Evolutionary conservation across 1,139 yeast species (phyloP).

Genomic region (Pichia norvegensis): DNA sequence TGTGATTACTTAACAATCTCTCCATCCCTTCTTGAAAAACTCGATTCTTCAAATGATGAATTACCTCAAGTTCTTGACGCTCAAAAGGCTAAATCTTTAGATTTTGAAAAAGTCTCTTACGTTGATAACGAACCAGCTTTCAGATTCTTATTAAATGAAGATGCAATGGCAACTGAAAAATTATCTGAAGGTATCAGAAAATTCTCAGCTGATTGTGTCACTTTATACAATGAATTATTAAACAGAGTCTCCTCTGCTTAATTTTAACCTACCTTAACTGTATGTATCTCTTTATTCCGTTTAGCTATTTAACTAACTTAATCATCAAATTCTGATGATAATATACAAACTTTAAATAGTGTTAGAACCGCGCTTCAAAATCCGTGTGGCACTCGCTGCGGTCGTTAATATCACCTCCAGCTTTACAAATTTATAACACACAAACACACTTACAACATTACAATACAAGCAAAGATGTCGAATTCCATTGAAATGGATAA

Average conservation of each 20-base stretch:
- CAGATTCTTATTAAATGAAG: constrained; percentile 91
- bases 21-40: constrained; percentile 86
- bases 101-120: constrained; percentile 66
- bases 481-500: constrained; percentile 7
- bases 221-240: constrained; percentile 74
- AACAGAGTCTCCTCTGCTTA: constrained; percentile 50
- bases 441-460: not conserved
- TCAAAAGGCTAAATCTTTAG: constrained; percentile 41
- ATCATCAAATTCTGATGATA: no score
- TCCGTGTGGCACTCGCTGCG: not conserved
- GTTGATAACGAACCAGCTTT: constrained; percentile 81
- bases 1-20: constrained; percentile 94
- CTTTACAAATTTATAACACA: not conserved
- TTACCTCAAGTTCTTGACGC: constrained; percentile 79
- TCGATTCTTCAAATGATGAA: constrained; percentile 64
- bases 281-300: not conserved
- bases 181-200: constrained; percentile 96
- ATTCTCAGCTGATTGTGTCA: constrained; percentile 89
- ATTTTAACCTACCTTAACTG: constrained; percentile 3
- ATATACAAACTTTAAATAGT: no score
- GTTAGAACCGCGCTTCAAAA: not conserved
- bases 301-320: not conserved
- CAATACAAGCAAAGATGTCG: constrained; percentile 5
- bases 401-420: not conserved
- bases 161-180: constrained; percentile 98